Conservation (phyloP, 139 green algal species). For the Picochlorum sp. region DNA sequence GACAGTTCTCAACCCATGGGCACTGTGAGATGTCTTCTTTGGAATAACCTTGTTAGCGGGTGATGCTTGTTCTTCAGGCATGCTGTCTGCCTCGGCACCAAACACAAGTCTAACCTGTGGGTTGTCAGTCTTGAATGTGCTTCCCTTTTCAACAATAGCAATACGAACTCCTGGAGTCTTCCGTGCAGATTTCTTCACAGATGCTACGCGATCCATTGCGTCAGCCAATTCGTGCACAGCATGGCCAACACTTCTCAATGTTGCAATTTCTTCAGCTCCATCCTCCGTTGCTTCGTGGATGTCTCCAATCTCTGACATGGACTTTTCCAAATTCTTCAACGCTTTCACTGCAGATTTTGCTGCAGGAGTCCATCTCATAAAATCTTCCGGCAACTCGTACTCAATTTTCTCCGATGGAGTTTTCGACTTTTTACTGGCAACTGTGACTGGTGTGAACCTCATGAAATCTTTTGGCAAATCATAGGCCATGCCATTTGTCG, state of each 20-base stretch:
- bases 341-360: neutral
- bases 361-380: neutral
- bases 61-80: neutral
- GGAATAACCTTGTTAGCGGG: neutral
- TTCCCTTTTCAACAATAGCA: constrained; percentile 1
- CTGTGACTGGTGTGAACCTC: constrained; percentile 9
- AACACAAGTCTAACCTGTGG: constrained; percentile 1
- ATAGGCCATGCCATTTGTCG: neutral
- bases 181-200: neutral
- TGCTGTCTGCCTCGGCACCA: neutral
- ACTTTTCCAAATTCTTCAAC: too few relatives aligned
- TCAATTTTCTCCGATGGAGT: constrained; percentile 9
- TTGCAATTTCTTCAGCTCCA: neutral
- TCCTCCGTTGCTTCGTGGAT: constrained; percentile 1
- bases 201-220: neutral
- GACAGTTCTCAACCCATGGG: neutral
- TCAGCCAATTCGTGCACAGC: neutral
- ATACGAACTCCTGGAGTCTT: constrained; percentile 2
- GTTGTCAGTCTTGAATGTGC: neutral
- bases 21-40: neutral
- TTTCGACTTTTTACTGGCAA: constrained; percentile 14
- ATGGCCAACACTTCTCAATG: constrained; percentile 4
- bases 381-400: constrained; percentile 22
- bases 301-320: neutral
- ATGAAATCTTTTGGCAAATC: neutral